phyloP scores from a whole-genome alignment of 768 basidiomycete species.

The Cubamyces sp. region DNA sequence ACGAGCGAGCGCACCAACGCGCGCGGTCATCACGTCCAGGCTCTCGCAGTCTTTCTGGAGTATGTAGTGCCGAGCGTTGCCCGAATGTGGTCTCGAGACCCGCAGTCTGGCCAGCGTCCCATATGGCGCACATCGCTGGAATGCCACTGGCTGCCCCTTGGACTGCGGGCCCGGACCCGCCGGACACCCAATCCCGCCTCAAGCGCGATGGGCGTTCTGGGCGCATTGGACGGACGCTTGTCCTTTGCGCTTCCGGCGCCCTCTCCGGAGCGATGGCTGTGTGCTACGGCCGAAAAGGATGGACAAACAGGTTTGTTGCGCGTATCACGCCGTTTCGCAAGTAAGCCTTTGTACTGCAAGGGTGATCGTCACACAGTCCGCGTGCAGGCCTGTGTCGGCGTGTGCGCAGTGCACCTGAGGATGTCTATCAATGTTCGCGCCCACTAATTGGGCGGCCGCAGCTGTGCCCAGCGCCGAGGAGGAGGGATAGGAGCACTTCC shows the following conservation, averaged over 20 bases:
- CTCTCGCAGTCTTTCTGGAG: neutral
- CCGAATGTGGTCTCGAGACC: slow-evolving; percentile 10
- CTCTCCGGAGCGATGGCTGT: too few species aligned
- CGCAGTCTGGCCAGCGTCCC: slow-evolving; percentile 1
- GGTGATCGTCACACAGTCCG: too few species aligned
- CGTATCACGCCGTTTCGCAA: too few species aligned
- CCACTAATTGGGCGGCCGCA: slow-evolving; percentile 4
- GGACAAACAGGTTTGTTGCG: neutral
- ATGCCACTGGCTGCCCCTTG: too few species aligned
- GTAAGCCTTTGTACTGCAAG: too few species aligned
- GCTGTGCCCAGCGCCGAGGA: neutral
- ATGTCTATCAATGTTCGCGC: neutral
- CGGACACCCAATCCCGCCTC: slow-evolving; percentile 1
- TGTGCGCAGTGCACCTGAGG: too few species aligned
- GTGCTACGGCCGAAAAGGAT: neutral
- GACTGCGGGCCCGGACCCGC: neutral
- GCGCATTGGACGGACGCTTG: neutral
- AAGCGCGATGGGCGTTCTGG: neutral
- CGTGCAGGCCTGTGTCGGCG: too few species aligned
- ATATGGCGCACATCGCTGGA: neutral
- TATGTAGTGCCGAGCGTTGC: neutral
- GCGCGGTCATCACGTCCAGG: neutral
- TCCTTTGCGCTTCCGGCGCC: too few species aligned
- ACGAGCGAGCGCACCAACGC: neutral
- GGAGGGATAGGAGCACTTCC: neutral